phyloP scores from a whole-genome alignment of 1,139 yeast species.

The Candida sp. region DNA sequence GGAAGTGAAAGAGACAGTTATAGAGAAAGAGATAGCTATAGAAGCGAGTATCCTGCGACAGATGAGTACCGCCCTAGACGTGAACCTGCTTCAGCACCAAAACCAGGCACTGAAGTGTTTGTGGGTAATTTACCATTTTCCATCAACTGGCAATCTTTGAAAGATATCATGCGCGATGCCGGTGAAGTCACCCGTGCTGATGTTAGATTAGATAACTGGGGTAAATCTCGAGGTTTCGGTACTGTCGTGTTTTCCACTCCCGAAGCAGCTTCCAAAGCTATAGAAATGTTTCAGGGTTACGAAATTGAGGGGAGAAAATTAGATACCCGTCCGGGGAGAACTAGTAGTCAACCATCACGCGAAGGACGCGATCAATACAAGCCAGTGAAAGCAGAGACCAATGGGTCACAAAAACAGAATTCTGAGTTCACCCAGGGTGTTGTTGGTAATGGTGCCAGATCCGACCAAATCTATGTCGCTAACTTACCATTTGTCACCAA shows the following conservation, averaged over 20 bases:
- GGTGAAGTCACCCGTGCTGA: conserved; percentile 84
- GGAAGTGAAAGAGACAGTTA: too few relatives aligned
- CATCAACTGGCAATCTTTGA: conserved; percentile 78
- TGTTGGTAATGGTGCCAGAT: conserved; percentile 59
- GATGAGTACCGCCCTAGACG: conserved; percentile 10
- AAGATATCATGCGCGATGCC: conserved; percentile 75
- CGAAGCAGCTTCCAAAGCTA: conserved; percentile 62
- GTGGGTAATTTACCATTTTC: conserved; percentile 83
- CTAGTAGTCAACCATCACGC: conserved; percentile 6
- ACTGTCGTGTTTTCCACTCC: conserved; percentile 62
- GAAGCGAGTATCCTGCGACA: conserved; percentile 6
- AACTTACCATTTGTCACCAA: conserved; percentile 91
- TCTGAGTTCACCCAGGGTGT: conserved; percentile 65
- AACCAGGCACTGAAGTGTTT: conserved; percentile 66
- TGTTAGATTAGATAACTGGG: conserved; percentile 62
- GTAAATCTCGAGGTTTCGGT: conserved; percentile 86
- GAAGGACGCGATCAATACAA: conserved; percentile 11
- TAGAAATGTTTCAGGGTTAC: conserved; percentile 61
- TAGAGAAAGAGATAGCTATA: conserved; percentile 8
- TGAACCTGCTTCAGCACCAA: conserved; percentile 16
- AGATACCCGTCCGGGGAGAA: conserved; percentile 67
- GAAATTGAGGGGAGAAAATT: conserved; percentile 67
- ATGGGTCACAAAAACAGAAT: conserved; percentile 22
- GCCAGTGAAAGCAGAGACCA: conserved; percentile 7
- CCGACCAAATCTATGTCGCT: conserved; percentile 63